Percentiles rank a stretch among this genome's conserved stretches.
These are phyloP conservation scores for Eucalyptus microcorys DNA, from an alignment of 345 rosid species.

Conservation along the genomic window DNA sequence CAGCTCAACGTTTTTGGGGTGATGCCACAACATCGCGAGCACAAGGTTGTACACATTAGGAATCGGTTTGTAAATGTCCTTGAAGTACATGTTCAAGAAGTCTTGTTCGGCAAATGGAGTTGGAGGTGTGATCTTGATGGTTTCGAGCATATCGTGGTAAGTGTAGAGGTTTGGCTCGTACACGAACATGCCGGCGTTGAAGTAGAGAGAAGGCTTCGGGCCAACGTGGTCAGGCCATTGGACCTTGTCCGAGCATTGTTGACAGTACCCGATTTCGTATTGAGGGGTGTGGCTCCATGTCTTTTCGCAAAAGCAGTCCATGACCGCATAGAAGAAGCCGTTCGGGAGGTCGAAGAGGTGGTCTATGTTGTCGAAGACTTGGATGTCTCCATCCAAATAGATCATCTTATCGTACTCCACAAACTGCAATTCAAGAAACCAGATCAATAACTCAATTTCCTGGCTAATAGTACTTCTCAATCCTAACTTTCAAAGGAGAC, in stretches of 20 bases:
- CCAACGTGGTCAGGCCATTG: constrained; percentile 21
- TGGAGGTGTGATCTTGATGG: constrained; percentile 20
- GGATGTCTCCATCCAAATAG: constrained; percentile 31
- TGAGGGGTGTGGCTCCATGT: constrained; percentile 32
- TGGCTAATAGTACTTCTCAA: background rate
- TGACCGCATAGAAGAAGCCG: constrained; percentile 28
- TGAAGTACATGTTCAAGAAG: constrained; percentile 38
- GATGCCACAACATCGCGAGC: constrained; percentile 43
- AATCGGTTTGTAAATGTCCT: constrained; percentile 19
- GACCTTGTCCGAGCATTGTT: constrained; percentile 31
- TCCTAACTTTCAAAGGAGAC: too few species aligned
- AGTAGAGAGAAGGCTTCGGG: constrained; percentile 23
- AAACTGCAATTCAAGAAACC: constrained; percentile 5
- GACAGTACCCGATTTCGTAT: constrained; percentile 35
- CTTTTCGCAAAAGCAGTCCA: constrained; percentile 49
- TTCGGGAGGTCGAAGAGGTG: constrained; percentile 13
- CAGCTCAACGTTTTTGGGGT: constrained; percentile 19
- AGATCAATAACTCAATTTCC: background rate
- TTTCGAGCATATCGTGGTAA: constrained; percentile 12
- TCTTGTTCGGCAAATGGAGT: constrained; percentile 51
- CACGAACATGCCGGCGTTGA: constrained; percentile 42
- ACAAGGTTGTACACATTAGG: constrained; percentile 24
- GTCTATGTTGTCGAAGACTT: constrained; percentile 27
- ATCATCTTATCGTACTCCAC: constrained; percentile 26
- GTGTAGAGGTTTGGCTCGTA: constrained; percentile 27